Base-by-base conservation (phyloP, 2,329 filamentous ascomycete species). In the Penicillium sp. region DNA sequence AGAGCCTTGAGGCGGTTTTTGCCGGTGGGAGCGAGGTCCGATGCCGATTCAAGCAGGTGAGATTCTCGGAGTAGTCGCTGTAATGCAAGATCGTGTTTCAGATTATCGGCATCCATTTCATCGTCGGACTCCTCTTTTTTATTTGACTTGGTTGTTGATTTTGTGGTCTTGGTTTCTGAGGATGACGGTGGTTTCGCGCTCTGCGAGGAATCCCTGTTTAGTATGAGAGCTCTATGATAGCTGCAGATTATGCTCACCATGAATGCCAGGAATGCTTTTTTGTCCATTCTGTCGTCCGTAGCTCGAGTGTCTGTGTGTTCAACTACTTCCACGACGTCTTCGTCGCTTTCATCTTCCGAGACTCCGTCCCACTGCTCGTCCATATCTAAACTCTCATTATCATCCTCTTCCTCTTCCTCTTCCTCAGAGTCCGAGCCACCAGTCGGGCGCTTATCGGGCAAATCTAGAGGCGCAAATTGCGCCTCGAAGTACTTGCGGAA, bases 31-130 rank as follows among this genome's bases (percentile, higher is more conserved):
- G 79, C 77, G 3, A 78, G 74, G 47, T 78, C 74, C 25, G 75
- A 74, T 12, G 78, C 75, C 0, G 80, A 75, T 42, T 83, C 80
- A 49, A 97, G 83, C 53, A 97, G 84, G 71, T 95, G 90, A 0
- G 91, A 96, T 77, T 98, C 93, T 59, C 86, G 81, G 50, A 98
- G 82, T 35, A 98, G 83, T 41, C 90, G 86, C 69, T 96, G 92
- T 12, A 98, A 83, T 33, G 89, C 91, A 46, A 95, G 83, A 69
- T 97, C 93, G 69, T 96, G 91, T 67, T 91, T 90, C 15, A 97
- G 79, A 54, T 95, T 87, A 9, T 75, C 69, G 23, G 76, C 69
- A 65, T 86, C 83, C 15, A 78, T 78, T 44, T 79, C 79, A 64
- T 86, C 81, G 63, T 86, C 72, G 51, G 78, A 71, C 27, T 76